Evolutionary conservation across 2,329 filamentous ascomycete species (phyloP), one percentile per base, ranked within the genome.

Genomic region (Ambrosiella xylebori): DNA sequence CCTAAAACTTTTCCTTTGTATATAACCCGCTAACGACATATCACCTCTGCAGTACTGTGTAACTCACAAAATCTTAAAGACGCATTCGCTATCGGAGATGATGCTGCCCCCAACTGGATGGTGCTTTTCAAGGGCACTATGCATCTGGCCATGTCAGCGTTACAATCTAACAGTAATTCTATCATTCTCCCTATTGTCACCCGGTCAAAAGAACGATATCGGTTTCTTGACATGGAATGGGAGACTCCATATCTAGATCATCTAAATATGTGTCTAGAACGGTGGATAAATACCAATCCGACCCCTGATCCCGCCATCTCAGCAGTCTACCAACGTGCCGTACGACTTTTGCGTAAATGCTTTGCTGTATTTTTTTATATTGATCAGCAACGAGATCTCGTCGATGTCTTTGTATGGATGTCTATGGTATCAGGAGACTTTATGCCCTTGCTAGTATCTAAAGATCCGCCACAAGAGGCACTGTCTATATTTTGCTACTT

Each of bases 341-440:
- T 71, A 7, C 62, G 68, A 17, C 66, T 68, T 47, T 64, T 73
- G 6, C 66, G 69, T 17, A 65, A 64, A 51, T 65, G 66, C 0
- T 67, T 70, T 54, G 62, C 63, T 0, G 62, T 65, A 13, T 60
- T 66, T 38, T 63, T 60, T 41, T 17, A 52, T 12, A 15, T 41
- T 49, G 13, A 55, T 37, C 35, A 61, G 11, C 61, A 59, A 7
- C 63, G 67, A 11, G 71, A 74, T 54, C 63, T 68, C 19, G 64
- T 66, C 1, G 71, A 73, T 57, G 64, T 70, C 1, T 72, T 73
- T 57, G 63, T 70, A 4, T 73, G 71, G 71, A 65, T 71, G 52
- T 72, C 69, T 62, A 57, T 61, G 35, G 64, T 70, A 8, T 64
- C 67, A 2, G 65, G 70, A 56, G 67, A 68, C 3, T 69, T 71